These are phyloP conservation scores for Spiraea crenata DNA, from an alignment of 331 rosid genomes.

Conservation along the genomic window DNA sequence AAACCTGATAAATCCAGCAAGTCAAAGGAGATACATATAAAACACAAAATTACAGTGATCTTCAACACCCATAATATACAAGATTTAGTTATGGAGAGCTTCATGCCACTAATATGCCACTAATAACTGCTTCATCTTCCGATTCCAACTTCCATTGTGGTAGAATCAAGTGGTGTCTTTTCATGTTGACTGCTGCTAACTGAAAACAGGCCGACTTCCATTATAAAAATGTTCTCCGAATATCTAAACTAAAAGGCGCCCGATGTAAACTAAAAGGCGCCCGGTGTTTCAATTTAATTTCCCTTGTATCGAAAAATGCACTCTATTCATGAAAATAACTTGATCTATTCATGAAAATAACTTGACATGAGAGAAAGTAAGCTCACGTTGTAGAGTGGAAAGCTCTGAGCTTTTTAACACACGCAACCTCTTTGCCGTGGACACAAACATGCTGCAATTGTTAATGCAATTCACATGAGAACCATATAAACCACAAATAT, in stretches of 20 bases:
- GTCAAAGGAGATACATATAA: neutral
- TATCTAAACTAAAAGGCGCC: too few species aligned
- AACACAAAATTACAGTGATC: slow-evolving; percentile 2
- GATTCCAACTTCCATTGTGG: slow-evolving; percentile 11
- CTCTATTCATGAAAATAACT: neutral
- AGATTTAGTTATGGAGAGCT: slow-evolving; percentile 11
- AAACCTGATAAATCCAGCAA: slow-evolving; percentile 8
- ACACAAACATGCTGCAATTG: slow-evolving; percentile 40
- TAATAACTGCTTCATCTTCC: slow-evolving; percentile 9
- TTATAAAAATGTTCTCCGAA: neutral
- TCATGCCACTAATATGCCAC: slow-evolving; percentile 8
- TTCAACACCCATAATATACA: slow-evolving; percentile 20
- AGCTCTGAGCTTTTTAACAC: slow-evolving; percentile 39
- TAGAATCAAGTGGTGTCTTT: slow-evolving; percentile 25
- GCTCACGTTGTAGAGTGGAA: slow-evolving; percentile 34
- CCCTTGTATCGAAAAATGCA: too few species aligned
- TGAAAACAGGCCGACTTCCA: slow-evolving; percentile 20
- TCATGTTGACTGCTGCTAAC: slow-evolving; percentile 23
- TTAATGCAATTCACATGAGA: neutral
- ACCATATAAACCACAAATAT: neutral
- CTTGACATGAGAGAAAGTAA: neutral
- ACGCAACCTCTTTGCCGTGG: slow-evolving; percentile 46
- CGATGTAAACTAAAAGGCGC: too few species aligned
- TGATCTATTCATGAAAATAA: neutral
- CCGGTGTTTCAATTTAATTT: too few species aligned